Percentiles rank a stretch among this genome's conserved stretches.
Conservation (phyloP, 345 rosid genomes). For the Aethionema arabicum region DNA sequence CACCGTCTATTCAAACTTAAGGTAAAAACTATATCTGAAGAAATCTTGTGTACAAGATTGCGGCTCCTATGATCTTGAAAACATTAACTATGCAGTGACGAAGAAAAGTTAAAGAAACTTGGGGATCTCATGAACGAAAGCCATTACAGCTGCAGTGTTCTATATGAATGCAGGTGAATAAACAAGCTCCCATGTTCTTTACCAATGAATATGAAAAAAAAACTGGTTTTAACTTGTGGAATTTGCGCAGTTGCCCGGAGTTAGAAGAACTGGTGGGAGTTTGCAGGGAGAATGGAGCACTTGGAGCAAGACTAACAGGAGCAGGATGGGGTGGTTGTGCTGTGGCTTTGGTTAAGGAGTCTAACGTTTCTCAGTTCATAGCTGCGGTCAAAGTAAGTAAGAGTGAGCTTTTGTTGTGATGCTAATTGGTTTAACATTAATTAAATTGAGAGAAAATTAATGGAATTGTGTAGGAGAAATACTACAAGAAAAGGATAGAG, state of each 20-base stretch:
- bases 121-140: conserved; percentile 93
- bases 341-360: conserved; percentile 81
- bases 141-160: conserved; percentile 88
- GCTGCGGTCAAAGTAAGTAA: conserved; percentile 65
- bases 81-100: conserved; percentile 57
- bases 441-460: background rate
- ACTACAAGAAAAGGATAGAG: conserved; percentile 74
- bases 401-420: background rate
- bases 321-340: conserved; percentile 99
- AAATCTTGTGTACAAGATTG: conserved; percentile 4
- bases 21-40: conserved; percentile 38
- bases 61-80: background rate
- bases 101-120: conserved; percentile 79
- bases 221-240: background rate
- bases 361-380: conserved; percentile 78
- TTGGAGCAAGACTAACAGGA: conserved; percentile 96
- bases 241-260: conserved; percentile 72
- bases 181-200: background rate
- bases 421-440: background rate
- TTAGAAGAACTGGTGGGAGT: conserved; percentile 83
- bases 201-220: conserved; percentile 7
- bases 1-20: conserved; percentile 61
- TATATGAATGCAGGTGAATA: conserved; percentile 90
- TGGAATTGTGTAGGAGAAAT: conserved; percentile 57
- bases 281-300: conserved; percentile 68